phyloP scores from a whole-genome alignment of 2,329 filamentous ascomycete genomes.

The Fusarium sp. region DNA sequence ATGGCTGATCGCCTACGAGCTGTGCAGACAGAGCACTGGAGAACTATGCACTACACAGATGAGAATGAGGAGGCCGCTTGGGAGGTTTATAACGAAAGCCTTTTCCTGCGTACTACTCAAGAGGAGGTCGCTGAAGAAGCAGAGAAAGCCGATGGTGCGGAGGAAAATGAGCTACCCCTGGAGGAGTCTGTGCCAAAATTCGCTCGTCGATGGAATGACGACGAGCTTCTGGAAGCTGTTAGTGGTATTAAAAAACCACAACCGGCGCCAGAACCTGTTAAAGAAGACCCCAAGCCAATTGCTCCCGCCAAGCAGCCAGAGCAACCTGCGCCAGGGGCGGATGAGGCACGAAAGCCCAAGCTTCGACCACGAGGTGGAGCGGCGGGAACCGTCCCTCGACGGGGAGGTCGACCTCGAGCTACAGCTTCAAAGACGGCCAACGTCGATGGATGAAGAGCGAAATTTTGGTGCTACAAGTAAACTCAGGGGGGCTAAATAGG shows the following conservation, averaged over 20 bases:
- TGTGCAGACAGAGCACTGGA: slow-evolving; percentile 87
- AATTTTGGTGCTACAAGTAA: background rate
- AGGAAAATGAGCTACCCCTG: slow-evolving; percentile 37
- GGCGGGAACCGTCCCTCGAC: slow-evolving; percentile 35
- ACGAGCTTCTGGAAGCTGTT: slow-evolving; percentile 57
- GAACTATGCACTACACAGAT: slow-evolving; percentile 79
- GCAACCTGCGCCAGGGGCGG: slow-evolving; percentile 26
- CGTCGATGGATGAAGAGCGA: background rate
- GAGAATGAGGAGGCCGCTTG: slow-evolving; percentile 82
- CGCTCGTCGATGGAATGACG: slow-evolving; percentile 54
- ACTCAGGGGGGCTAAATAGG: background rate
- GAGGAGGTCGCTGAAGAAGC: slow-evolving; percentile 23
- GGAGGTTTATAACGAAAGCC: slow-evolving; percentile 76
- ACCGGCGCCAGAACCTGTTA: slow-evolving; percentile 42
- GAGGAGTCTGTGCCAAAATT: slow-evolving; percentile 52
- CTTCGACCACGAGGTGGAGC: slow-evolving; percentile 41
- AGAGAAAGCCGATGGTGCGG: slow-evolving; percentile 30
- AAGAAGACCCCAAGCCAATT: slow-evolving; percentile 42
- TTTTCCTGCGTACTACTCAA: slow-evolving; percentile 56
- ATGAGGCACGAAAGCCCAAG: slow-evolving; percentile 44
- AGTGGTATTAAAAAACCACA: slow-evolving; percentile 55
- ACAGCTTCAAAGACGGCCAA: slow-evolving; percentile 33
- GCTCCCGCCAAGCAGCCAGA: slow-evolving; percentile 26
- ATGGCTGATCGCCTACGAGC: slow-evolving; percentile 79
- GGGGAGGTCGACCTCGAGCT: slow-evolving; percentile 43